Conservation (phyloP, 257 asterid genomes). For the Phtheirospermum japonicum region DNA sequence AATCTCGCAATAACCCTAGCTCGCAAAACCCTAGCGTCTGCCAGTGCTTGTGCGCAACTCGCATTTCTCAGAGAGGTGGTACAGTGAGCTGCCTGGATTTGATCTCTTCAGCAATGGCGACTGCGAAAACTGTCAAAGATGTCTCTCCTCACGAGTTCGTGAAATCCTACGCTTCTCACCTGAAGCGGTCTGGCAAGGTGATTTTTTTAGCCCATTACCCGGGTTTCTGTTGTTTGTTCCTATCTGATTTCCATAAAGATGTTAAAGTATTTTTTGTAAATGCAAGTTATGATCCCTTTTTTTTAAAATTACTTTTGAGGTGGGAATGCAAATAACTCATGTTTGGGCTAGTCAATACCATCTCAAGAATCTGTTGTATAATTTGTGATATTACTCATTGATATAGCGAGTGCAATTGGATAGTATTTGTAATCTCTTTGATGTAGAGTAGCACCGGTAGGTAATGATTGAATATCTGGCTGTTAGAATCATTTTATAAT, state of each 20-base stretch:
- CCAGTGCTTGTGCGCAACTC: constrained; percentile 17
- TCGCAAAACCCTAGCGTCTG: constrained; percentile 34
- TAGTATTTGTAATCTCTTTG: too few species aligned
- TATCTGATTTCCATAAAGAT: neutral
- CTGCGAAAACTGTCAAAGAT: constrained; percentile 76
- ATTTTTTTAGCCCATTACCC: neutral
- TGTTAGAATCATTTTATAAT: neutral
- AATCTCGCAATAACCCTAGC: neutral
- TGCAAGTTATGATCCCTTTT: neutral
- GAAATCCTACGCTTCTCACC: constrained; percentile 74
- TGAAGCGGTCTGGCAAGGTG: constrained; percentile 98
- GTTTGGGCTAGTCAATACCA: neutral
- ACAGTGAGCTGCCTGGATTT: constrained; percentile 27
- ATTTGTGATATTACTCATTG: neutral
- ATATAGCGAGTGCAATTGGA: neutral
- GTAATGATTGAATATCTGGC: neutral
- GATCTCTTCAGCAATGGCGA: constrained; percentile 50
- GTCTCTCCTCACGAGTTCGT: constrained; percentile 91
- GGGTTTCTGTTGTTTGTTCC: neutral
- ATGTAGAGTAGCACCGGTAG: too few species aligned
- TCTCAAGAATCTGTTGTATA: neutral
- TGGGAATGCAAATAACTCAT: neutral
- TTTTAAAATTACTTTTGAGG: neutral
- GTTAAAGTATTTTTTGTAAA: neutral
- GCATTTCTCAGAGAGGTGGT: constrained; percentile 21